phyloP scores from a whole-genome alignment of 73 alveolate species.

The Blepharisma japonicum region DNA sequence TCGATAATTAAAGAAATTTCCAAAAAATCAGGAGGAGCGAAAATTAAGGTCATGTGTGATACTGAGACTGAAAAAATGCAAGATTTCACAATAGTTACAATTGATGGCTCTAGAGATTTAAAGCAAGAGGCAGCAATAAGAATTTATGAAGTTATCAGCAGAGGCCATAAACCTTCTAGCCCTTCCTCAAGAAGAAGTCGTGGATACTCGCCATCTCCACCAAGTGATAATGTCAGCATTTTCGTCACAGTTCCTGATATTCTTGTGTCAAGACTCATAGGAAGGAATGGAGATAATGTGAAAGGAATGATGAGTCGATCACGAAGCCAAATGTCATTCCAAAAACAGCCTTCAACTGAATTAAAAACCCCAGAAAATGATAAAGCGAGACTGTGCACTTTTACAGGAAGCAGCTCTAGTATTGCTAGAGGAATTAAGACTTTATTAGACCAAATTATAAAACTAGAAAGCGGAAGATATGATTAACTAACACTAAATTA shows the following conservation, averaged over 20 bases:
- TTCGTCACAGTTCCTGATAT: background rate
- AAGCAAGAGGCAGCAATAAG: slow-evolving; percentile 20
- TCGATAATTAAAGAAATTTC: slow-evolving; percentile 25
- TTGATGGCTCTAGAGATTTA: background rate
- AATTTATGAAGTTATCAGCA: slow-evolving; percentile 19
- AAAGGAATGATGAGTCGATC: background rate
- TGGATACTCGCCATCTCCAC: no score
- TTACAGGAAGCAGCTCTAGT: background rate
- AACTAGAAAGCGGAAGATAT: background rate
- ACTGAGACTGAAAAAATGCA: slow-evolving; percentile 23
- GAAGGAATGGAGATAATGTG: slow-evolving; percentile 9
- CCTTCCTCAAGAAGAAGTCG: no score
- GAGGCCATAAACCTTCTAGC: background rate
- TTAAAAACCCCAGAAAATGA: slow-evolving; percentile 7
- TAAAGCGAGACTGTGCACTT: background rate
- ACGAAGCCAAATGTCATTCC: background rate
- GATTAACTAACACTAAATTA: no score
- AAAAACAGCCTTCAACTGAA: background rate
- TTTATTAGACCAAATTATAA: background rate
- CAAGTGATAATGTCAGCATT: background rate
- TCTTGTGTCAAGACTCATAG: background rate
- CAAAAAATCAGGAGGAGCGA: slow-evolving; percentile 24
- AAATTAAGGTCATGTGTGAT: background rate
- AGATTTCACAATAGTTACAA: slow-evolving; percentile 13
- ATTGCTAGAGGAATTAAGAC: background rate